Percentiles rank a stretch among this genome's conserved stretches.
Evolutionary conservation across 2,329 filamentous ascomycete species (phyloP).

Genomic region (Cercospora nicotianae): DNA sequence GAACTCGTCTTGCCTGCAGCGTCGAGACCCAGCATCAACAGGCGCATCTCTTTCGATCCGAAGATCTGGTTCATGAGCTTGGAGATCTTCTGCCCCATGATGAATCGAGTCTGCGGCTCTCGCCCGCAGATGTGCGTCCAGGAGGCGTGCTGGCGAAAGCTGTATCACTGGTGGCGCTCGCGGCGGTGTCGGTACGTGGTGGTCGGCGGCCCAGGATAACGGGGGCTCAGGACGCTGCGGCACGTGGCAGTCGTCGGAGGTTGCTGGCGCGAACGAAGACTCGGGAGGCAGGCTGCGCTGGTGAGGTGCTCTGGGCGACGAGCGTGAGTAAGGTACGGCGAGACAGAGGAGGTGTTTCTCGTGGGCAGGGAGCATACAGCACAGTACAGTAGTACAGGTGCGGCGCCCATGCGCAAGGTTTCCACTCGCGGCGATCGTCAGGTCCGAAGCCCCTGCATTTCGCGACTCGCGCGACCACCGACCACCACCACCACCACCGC

Average conservation of each 20-base stretch:
- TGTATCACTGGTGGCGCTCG: neutral
- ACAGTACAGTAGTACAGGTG: neutral
- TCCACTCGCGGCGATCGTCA: neutral
- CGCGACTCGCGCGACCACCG: neutral
- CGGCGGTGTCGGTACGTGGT: neutral
- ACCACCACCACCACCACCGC: neutral
- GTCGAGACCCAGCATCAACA: conserved; percentile 96
- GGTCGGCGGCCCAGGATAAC: neutral
- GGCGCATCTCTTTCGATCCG: conserved; percentile 97
- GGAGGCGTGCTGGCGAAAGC: neutral
- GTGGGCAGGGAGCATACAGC: neutral
- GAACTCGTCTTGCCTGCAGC: conserved; percentile 92
- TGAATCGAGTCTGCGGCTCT: conserved; percentile 34
- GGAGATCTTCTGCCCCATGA: conserved; percentile 85
- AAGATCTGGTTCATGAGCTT: conserved; percentile 99
- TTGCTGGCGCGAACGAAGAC: neutral
- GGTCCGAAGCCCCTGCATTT: neutral
- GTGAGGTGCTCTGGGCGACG: neutral
- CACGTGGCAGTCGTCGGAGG: neutral
- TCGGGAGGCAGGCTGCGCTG: neutral
- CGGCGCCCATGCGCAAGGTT: neutral
- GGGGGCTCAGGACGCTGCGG: neutral
- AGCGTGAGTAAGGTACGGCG: neutral
- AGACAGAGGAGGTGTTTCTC: neutral
- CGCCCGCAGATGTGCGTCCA: conserved; percentile 9